These are phyloP conservation scores for Brassica carinata DNA, from an alignment of 345 rosid species.

Conservation along the genomic window DNA sequence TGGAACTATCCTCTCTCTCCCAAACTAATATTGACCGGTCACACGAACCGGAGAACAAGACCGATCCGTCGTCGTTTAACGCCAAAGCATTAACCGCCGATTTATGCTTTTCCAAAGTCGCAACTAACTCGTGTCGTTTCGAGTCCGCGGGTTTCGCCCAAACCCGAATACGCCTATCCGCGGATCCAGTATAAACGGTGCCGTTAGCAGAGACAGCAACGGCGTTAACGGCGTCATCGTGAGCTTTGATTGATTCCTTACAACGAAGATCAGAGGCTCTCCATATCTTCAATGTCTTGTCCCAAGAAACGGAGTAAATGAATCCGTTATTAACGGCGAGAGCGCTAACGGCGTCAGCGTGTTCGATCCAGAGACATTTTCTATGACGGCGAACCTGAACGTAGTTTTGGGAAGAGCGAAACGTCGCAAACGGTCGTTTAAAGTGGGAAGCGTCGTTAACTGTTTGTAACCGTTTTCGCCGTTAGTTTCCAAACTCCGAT, in stretches of 20 bases:
- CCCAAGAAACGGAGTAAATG: conserved; percentile 91
- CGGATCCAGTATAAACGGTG: conserved; percentile 83
- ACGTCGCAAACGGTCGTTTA: conserved; percentile 71
- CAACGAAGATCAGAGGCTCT: conserved; percentile 68
- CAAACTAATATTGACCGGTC: conserved; percentile 94
- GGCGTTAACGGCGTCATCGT: conserved; percentile 84
- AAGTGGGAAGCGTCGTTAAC: conserved; percentile 65
- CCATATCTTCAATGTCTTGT: conserved; percentile 81
- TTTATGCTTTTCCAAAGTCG: conserved; percentile 80
- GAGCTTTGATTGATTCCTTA: conserved; percentile 70
- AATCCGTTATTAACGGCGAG: conserved; percentile 60
- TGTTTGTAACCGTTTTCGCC: conserved; percentile 48
- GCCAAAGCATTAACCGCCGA: conserved; percentile 90
- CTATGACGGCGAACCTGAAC: conserved; percentile 74
- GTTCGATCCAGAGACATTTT: conserved; percentile 79
- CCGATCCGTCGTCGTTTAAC: conserved; percentile 69
- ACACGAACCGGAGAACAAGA: conserved; percentile 86
- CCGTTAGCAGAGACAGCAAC: conserved; percentile 69
- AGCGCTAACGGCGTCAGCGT: conserved; percentile 84
- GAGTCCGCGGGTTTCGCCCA: conserved; percentile 64
- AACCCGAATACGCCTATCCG: conserved; percentile 75
- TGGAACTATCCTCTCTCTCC: conserved; percentile 80
- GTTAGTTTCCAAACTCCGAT: conserved; percentile 81
- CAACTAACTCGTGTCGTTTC: conserved; percentile 57
- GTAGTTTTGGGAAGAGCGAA: conserved; percentile 80